phyloP scores from a whole-genome alignment of 2,329 filamentous ascomycete genomes.

The Waltergamsia citrina region DNA sequence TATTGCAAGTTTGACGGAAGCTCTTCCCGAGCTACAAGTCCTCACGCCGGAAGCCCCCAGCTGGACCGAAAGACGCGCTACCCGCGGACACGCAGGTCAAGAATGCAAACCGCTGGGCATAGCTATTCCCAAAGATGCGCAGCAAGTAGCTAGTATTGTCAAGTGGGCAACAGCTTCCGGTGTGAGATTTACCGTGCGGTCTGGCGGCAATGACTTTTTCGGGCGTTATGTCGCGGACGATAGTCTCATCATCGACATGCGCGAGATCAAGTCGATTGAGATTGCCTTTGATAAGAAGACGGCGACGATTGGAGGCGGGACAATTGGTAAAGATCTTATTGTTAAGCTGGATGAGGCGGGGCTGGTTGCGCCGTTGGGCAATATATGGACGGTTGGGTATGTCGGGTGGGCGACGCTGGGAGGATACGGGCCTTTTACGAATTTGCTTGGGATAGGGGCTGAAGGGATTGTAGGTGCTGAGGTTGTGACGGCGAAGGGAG shows the following conservation, averaged over 20 bases:
- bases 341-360: slow-evolving; percentile 2
- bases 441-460: slow-evolving; percentile 19
- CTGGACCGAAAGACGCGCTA: background rate
- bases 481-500: slow-evolving; percentile 15
- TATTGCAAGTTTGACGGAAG: background rate
- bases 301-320: slow-evolving; percentile 2
- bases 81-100: background rate
- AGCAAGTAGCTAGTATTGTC: background rate
- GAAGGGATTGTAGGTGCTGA: slow-evolving; percentile 24
- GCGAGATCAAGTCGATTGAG: slow-evolving; percentile 1
- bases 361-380: slow-evolving; percentile 1
- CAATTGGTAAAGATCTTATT: slow-evolving; percentile 18
- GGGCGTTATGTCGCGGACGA: background rate
- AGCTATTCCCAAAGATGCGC: background rate
- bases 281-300: slow-evolving; percentile 3
- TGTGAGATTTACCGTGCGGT: slow-evolving; percentile 1
- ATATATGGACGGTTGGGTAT: slow-evolving; percentile 15
- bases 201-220: slow-evolving; percentile 2
- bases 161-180: background rate
- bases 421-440: slow-evolving; percentile 21
- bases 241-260: slow-evolving; percentile 2
- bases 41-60: background rate
- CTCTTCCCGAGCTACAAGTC: background rate
- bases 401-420: slow-evolving; percentile 23
- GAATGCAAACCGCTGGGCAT: background rate